Percentiles rank a stretch among this genome's conserved stretches.
phyloP scores from a whole-genome alignment of 805 yeast genomes.

The Lipomyces mesembrius region DNA sequence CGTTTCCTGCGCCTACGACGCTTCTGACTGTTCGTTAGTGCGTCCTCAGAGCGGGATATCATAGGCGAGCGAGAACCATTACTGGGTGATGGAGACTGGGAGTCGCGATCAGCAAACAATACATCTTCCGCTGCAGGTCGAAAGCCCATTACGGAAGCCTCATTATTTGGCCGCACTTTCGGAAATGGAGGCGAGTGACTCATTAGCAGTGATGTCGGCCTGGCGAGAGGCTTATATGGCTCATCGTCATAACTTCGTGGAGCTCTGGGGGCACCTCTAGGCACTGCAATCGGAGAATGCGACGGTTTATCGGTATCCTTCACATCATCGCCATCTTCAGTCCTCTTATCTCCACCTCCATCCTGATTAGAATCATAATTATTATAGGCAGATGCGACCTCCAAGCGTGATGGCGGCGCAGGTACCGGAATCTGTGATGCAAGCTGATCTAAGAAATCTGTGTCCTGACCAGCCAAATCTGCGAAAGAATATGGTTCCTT shows the following conservation, averaged over 20 bases:
- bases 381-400: neutral
- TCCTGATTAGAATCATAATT: slow-evolving; percentile 3
- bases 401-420: neutral
- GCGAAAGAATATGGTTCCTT: slow-evolving; percentile 22
- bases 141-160: neutral
- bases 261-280: slow-evolving; percentile 10
- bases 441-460: slow-evolving; percentile 19
- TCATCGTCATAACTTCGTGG: slow-evolving; percentile 27
- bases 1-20: slow-evolving; percentile 22
- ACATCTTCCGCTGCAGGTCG: neutral
- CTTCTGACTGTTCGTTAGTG: slow-evolving; percentile 26
- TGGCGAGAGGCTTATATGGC: slow-evolving; percentile 32
- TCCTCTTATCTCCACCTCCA: neutral
- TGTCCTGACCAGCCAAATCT: slow-evolving; percentile 33
- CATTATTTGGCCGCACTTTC: neutral
- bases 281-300: neutral
- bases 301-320: neutral
- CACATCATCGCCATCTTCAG: neutral
- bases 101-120: slow-evolving; percentile 1
- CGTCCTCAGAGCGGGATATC: neutral
- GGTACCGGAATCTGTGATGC: slow-evolving; percentile 4
- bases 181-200: neutral
- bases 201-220: slow-evolving; percentile 22
- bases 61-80: neutral
- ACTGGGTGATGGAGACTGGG: neutral